Conservation (phyloP, 495 filamentous ascomycete species). For the Neurospora sp. region DNA sequence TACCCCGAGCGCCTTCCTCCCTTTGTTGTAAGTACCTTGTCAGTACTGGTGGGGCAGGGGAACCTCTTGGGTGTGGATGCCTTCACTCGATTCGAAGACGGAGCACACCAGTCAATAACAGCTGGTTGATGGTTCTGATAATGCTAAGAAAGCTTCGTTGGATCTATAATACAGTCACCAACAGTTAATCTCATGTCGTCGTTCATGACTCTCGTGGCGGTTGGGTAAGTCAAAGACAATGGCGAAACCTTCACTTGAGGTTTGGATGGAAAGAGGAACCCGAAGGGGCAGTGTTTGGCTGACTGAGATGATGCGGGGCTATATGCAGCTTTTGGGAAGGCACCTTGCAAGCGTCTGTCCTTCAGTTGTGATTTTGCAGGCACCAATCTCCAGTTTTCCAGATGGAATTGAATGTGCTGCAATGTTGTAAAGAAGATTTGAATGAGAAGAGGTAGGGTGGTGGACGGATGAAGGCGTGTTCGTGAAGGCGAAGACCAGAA, state of each 20-base stretch:
- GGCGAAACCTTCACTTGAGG: background rate
- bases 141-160: background rate
- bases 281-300: background rate
- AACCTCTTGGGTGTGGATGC: background rate
- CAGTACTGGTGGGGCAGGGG: background rate
- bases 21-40: background rate
- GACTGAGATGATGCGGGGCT: conserved; percentile 6
- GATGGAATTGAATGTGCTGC: background rate
- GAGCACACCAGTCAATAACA: background rate
- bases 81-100: background rate
- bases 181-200: background rate
- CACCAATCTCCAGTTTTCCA: background rate
- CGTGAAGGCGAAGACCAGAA: no score
- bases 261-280: background rate
- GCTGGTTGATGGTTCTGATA: background rate
- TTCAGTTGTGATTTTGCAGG: background rate
- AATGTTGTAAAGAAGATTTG: background rate
- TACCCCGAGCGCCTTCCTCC: background rate
- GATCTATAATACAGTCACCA: background rate
- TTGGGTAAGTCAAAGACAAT: background rate
- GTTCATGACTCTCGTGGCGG: background rate
- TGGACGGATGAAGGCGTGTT: no score
- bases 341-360: background rate
- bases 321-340: conserved; percentile 6
- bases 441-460: background rate